phyloP scores from a whole-genome alignment of 495 filamentous ascomycete species.

The Penicillium robsamsonii region DNA sequence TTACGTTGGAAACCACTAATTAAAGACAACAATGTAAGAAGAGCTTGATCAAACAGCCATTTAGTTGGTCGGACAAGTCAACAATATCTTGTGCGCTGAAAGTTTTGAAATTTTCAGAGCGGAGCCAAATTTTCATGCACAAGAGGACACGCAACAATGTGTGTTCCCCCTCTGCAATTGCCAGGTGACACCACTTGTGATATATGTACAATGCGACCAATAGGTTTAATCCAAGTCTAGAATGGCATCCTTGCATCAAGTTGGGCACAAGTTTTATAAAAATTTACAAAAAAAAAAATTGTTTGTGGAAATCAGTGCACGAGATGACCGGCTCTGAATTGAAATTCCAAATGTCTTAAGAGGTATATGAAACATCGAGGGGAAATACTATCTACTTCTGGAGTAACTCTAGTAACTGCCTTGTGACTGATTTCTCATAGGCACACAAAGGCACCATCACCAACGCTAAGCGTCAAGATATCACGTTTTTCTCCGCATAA shows the following conservation, averaged over 20 bases:
- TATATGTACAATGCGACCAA: background rate
- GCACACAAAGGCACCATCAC: background rate
- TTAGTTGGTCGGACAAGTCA: background rate
- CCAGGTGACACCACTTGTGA: background rate
- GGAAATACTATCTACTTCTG: conserved; percentile 9
- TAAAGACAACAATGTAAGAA: background rate
- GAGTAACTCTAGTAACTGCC: conserved; percentile 2
- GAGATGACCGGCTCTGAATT: conserved; percentile 1
- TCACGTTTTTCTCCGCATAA: conserved; percentile 5
- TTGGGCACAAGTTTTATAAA: background rate
- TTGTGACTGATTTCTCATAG: conserved; percentile 1
- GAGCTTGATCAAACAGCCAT: background rate
- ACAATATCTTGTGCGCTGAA: background rate
- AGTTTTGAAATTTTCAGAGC: background rate
- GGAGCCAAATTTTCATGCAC: background rate
- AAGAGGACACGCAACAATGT: background rate
- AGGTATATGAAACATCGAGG: conserved; percentile 10
- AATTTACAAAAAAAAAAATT: background rate
- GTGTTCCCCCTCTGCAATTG: too few relatives aligned
- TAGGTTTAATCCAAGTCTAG: background rate
- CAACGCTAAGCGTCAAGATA: conserved; percentile 12
- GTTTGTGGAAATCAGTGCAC: background rate
- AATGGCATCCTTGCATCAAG: background rate
- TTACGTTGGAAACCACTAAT: background rate
- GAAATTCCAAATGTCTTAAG: conserved; percentile 4